Conservation (phyloP, 2,329 filamentous ascomycete species). For the Clonostachys solani region DNA sequence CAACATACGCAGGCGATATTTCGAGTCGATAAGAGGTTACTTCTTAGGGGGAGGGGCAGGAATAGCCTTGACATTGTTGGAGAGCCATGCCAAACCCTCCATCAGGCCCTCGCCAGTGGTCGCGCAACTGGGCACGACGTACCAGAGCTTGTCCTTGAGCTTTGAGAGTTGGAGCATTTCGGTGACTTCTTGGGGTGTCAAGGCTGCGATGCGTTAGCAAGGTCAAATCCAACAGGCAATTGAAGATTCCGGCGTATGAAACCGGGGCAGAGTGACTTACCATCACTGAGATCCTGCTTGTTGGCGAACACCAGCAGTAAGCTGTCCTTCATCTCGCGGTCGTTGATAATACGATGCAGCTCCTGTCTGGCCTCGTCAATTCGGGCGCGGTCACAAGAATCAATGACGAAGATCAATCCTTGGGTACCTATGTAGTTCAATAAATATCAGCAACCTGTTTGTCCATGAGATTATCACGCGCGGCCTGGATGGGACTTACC, state of each 20-base stretch:
- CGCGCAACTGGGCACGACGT: conserved; percentile 78
- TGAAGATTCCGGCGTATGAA: neutral
- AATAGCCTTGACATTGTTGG: conserved; percentile 74
- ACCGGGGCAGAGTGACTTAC: conserved; percentile 36
- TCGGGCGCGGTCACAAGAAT: conserved; percentile 86
- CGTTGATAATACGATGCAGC: conserved; percentile 94
- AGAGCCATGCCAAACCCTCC: conserved; percentile 79
- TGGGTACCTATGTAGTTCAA: conserved; percentile 65
- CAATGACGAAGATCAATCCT: conserved; percentile 97
- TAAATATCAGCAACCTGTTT: neutral
- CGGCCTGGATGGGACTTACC: conserved; percentile 39
- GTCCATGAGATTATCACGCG: neutral
- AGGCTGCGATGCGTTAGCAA: conserved; percentile 41
- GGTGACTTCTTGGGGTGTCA: conserved; percentile 77
- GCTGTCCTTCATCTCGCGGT: conserved; percentile 96
- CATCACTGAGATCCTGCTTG: conserved; percentile 91
- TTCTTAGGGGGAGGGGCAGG: conserved; percentile 47
- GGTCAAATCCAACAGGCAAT: neutral
- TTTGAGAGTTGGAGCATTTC: conserved; percentile 71
- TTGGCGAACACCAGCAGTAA: conserved; percentile 95
- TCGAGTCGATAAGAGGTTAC: conserved; percentile 30
- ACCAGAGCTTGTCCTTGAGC: conserved; percentile 81
- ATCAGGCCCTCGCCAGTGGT: conserved; percentile 77
- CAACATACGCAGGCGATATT: too few relatives aligned
- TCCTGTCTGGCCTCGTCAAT: conserved; percentile 93